phyloP scores from a whole-genome alignment of 257 asterid genomes.

The Vinca minor region DNA sequence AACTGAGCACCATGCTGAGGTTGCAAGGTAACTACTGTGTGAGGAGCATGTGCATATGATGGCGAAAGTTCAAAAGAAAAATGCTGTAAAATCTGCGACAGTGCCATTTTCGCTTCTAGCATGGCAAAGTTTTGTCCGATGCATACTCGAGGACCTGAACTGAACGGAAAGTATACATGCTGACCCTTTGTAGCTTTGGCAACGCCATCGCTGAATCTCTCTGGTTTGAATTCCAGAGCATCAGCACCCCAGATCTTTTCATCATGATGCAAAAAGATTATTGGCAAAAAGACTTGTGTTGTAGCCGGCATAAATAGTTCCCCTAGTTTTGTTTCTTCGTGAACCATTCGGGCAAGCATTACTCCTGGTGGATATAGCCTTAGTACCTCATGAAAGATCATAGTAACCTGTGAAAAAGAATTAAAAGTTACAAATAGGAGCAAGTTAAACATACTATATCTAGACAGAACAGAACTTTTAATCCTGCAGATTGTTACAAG shows the following conservation, averaged over 20 bases:
- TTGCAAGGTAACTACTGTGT: background rate
- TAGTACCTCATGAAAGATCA: constrained; percentile 26
- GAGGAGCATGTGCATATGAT: constrained; percentile 9
- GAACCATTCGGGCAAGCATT: constrained; percentile 5
- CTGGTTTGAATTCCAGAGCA: constrained; percentile 23
- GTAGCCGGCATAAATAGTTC: constrained; percentile 16
- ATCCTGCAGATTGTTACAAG: background rate
- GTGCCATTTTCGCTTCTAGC: constrained; percentile 13
- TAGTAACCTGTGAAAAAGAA: constrained; percentile 12
- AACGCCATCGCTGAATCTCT: constrained; percentile 23
- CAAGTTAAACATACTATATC: too few relatives aligned
- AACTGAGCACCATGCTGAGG: constrained; percentile 12
- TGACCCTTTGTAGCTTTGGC: constrained; percentile 20
- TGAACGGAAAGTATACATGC: background rate
- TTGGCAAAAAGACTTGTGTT: constrained; percentile 15
- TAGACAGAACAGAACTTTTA: background rate
- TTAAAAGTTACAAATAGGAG: background rate
- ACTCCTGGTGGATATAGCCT: constrained; percentile 21
- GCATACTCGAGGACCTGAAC: constrained; percentile 4
- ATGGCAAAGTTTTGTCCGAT: constrained; percentile 11
- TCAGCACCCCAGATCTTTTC: constrained; percentile 28
- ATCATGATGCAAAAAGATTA: constrained; percentile 19
- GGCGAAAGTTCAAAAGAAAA: constrained; percentile 11
- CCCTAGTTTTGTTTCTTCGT: constrained; percentile 20
- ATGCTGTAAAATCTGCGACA: constrained; percentile 7